These are phyloP conservation scores for Colletotrichum melonis DNA, from an alignment of 2,329 filamentous ascomycete species.

Conservation along the genomic window DNA sequence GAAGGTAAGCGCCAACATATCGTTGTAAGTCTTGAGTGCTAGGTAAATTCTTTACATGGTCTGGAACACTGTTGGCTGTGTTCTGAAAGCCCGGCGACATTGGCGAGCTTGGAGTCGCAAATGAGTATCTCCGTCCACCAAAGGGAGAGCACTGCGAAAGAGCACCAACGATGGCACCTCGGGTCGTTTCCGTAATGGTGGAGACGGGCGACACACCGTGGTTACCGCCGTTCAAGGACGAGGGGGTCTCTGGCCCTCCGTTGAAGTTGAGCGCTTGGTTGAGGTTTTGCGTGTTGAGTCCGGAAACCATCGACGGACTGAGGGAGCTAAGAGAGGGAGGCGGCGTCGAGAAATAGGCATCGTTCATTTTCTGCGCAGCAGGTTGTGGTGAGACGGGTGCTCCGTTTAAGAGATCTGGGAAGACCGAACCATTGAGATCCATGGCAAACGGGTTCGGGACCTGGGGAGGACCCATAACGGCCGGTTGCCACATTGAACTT, in stretches of 20 bases:
- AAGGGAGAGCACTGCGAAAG: conserved; percentile 68
- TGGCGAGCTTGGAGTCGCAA: conserved; percentile 65
- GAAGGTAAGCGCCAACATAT: conserved; percentile 90
- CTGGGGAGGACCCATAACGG: conserved; percentile 76
- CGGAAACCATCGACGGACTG: conserved; percentile 78
- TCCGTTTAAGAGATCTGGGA: conserved; percentile 80
- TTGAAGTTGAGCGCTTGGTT: conserved; percentile 74
- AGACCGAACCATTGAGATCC: conserved; percentile 79
- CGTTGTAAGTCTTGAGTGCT: conserved; percentile 88
- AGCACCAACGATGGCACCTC: conserved; percentile 69
- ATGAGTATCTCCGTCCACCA: conserved; percentile 73
- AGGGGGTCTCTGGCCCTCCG: conserved; percentile 77
- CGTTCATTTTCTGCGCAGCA: conserved; percentile 75
- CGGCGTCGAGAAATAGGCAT: conserved; percentile 83
- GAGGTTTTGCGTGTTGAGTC: conserved; percentile 68
- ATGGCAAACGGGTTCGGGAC: conserved; percentile 78
- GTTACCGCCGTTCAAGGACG: conserved; percentile 75
- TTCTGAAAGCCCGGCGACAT: conserved; percentile 63
- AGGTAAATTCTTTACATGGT: conserved; percentile 72
- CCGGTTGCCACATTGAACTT: conserved; percentile 75
- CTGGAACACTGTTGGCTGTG: conserved; percentile 60
- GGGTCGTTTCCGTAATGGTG: conserved; percentile 74
- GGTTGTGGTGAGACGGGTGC: conserved; percentile 84
- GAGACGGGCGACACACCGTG: conserved; percentile 68
- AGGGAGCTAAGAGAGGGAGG: conserved; percentile 79